Conservation (phyloP, 371 early-diverging fungal species). For the Rhizopus sp. region DNA sequence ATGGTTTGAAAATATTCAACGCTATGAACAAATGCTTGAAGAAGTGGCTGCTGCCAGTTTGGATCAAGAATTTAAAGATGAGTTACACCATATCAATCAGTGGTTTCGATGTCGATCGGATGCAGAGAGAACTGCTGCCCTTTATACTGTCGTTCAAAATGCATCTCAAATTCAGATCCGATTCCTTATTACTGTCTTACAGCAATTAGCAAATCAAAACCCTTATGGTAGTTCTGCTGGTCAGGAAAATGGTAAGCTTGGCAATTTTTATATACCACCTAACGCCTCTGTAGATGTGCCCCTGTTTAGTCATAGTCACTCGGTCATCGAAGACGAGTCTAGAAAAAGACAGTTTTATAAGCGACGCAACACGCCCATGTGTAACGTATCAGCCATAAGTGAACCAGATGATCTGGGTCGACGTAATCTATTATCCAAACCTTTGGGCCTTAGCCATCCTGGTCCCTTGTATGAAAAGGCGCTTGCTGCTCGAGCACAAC, state of each 20-base stretch:
- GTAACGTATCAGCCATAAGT: conserved; percentile 38
- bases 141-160: conserved; percentile 90
- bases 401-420: conserved; percentile 49
- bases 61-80: conserved; percentile 92
- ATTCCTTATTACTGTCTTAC: conserved; percentile 90
- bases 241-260: conserved; percentile 56
- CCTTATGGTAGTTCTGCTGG: conserved; percentile 64
- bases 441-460: conserved; percentile 29
- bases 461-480: conserved; percentile 49
- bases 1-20: conserved; percentile 90
- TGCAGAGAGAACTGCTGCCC: conserved; percentile 90
- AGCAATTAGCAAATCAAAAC: conserved; percentile 82
- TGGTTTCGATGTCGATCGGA: conserved; percentile 93
- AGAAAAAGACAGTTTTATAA: conserved; percentile 40
- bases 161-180: conserved; percentile 91
- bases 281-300: neutral
- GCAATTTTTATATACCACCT: neutral
- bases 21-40: conserved; percentile 93
- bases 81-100: conserved; percentile 90
- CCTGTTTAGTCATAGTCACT: conserved; percentile 1
- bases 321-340: conserved; percentile 28
- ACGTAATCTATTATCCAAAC: conserved; percentile 33
- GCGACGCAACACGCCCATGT: conserved; percentile 25
- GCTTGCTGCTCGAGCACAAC: conserved; percentile 40
- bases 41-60: conserved; percentile 91